Conservation (phyloP, 2,329 filamentous ascomycete genomes). For the Clonostachys solani region DNA sequence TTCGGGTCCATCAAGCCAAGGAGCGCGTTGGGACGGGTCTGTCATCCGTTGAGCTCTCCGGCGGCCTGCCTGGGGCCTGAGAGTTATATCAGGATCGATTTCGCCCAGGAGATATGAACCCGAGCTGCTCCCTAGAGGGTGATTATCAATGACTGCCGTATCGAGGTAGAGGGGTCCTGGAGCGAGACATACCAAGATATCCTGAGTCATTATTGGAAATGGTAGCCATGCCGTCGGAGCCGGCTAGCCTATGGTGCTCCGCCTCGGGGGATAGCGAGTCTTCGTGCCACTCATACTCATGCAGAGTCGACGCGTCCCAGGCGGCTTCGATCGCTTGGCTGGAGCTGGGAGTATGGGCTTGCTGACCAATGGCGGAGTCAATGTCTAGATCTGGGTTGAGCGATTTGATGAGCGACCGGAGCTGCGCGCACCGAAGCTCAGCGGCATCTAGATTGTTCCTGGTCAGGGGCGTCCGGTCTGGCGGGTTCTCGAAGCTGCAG, state of each 20-base stretch:
- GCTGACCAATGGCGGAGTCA: background rate
- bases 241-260: background rate
- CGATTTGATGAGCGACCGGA: background rate
- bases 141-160: background rate
- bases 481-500: conserved; percentile 23
- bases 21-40: background rate
- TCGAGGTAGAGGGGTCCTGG: background rate
- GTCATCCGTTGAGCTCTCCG: background rate
- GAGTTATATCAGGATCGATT: background rate
- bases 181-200: background rate
- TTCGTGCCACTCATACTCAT: background rate
- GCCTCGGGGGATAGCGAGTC: background rate
- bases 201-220: background rate
- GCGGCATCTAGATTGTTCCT: conserved; percentile 25
- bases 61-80: conserved; percentile 7
- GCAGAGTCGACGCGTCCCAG: background rate
- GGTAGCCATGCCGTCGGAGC: background rate
- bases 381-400: background rate
- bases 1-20: no score
- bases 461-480: conserved; percentile 24
- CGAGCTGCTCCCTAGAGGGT: background rate
- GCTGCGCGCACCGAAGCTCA: conserved; percentile 8
- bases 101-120: background rate
- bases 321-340: background rate
- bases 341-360: background rate